Percentiles rank a stretch among this genome's conserved stretches.
Conservation (phyloP, 257 asterid species). For the Solanum chmielewskii region DNA sequence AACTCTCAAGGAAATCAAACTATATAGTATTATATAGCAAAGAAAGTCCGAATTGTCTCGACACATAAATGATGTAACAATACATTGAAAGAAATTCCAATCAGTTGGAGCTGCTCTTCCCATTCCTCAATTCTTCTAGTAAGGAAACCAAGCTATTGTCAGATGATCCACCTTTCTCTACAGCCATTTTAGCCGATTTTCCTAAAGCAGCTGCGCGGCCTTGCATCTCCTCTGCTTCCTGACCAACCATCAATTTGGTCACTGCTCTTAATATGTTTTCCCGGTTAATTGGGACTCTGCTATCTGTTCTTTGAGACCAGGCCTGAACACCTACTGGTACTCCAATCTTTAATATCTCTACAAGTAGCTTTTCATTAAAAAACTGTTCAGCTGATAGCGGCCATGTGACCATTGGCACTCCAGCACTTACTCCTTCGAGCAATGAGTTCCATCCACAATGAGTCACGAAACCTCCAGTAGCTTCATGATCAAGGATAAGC, state of each 20-base stretch:
- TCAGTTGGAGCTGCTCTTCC: background rate
- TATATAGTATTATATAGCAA: too few species aligned
- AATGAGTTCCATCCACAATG: constrained; percentile 42
- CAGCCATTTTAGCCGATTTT: background rate
- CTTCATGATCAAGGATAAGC: constrained; percentile 16
- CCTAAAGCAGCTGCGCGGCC: background rate
- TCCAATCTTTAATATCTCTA: constrained; percentile 13
- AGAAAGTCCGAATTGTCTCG: too few species aligned
- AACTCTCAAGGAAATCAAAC: too few species aligned
- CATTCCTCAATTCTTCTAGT: background rate
- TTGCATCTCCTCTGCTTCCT: background rate
- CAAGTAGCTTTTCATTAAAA: constrained; percentile 24
- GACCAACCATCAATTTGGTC: background rate
- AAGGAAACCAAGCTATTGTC: background rate
- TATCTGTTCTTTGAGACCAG: constrained; percentile 5
- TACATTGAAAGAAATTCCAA: background rate
- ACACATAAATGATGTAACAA: too few species aligned
- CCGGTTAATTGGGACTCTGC: background rate
- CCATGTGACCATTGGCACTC: constrained; percentile 45
- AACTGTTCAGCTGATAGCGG: constrained; percentile 35
- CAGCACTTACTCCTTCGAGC: constrained; percentile 23
- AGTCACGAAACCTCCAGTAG: constrained; percentile 27
- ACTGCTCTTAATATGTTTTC: background rate
- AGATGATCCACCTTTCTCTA: background rate
- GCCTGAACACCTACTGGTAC: constrained; percentile 23